These are phyloP conservation scores for Globisporangium abappressorium DNA, from an alignment of 352 stramenopile genomes.

Conservation along the genomic window DNA sequence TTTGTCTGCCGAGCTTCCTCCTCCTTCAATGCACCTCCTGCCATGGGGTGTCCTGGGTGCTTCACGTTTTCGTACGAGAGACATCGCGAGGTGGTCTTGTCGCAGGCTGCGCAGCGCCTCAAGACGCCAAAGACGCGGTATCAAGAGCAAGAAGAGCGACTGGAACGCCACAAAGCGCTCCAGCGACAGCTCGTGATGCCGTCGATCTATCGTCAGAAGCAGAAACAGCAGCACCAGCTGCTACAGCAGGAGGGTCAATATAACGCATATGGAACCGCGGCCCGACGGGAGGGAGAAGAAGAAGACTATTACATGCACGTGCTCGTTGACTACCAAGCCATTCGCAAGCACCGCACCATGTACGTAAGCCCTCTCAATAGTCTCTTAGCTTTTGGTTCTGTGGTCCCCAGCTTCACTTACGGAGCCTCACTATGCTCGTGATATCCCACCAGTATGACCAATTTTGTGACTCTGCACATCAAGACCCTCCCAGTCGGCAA, in stretches of 20 bases:
- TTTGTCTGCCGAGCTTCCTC: slow-evolving; percentile 30
- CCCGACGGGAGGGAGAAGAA: slow-evolving; percentile 10
- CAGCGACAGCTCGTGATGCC: slow-evolving; percentile 51
- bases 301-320: slow-evolving; percentile 52
- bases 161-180: slow-evolving; percentile 41
- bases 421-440: neutral
- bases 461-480: slow-evolving; percentile 65
- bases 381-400: neutral
- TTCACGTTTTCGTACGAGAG: slow-evolving; percentile 51
- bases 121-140: slow-evolving; percentile 52
- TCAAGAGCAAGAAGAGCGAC: slow-evolving; percentile 41
- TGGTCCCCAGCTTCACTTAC: neutral
- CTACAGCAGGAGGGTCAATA: neutral
- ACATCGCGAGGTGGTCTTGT: slow-evolving; percentile 31
- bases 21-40: neutral
- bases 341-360: slow-evolving; percentile 57
- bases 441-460: slow-evolving; percentile 29
- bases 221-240: neutral
- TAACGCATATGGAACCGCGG: neutral
- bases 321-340: slow-evolving; percentile 44
- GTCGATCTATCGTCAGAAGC: slow-evolving; percentile 16
- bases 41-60: slow-evolving; percentile 59
- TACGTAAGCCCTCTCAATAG: slow-evolving; percentile 22
- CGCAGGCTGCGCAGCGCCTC: slow-evolving; percentile 38
- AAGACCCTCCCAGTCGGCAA: slow-evolving; percentile 75